phyloP scores from a whole-genome alignment of 169 alveolate species.

The Eimeria brunetti region DNA sequence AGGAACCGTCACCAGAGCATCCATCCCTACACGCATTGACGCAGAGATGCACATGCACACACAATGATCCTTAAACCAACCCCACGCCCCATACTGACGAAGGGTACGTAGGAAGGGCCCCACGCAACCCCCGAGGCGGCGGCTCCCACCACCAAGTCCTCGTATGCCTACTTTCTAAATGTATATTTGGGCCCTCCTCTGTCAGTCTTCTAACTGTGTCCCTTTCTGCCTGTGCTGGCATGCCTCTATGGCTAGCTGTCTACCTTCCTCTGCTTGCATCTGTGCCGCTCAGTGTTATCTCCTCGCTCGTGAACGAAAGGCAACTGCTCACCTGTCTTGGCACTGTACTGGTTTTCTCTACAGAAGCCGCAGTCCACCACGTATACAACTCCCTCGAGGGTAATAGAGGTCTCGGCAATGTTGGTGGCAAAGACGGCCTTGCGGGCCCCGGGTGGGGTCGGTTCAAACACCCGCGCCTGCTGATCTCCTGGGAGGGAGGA shows the following conservation, averaged over 20 bases:
- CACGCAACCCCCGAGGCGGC: neutral
- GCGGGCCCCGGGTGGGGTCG: slow-evolving; percentile 92
- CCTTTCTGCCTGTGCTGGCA: neutral
- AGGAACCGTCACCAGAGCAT: slow-evolving; percentile 98
- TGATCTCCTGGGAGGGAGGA: slow-evolving; percentile 98
- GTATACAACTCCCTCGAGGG: slow-evolving; percentile 98
- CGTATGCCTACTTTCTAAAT: neutral
- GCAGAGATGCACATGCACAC: neutral
- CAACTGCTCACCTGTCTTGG: slow-evolving; percentile 94
- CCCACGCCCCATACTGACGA: neutral
- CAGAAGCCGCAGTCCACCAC: slow-evolving; percentile 97
- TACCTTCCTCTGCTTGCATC: neutral
- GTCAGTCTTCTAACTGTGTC: neutral
- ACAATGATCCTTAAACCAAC: neutral
- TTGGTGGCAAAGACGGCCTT: slow-evolving; percentile 99
- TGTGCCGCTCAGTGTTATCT: neutral
- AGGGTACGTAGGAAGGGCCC: neutral
- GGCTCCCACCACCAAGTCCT: neutral
- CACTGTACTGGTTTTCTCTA: slow-evolving; percentile 98
- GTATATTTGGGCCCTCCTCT: neutral
- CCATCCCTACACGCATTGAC: slow-evolving; percentile 90
- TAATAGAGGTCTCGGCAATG: slow-evolving; percentile 99
- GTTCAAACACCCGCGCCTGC: slow-evolving; percentile 99
- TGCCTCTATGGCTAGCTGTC: neutral
- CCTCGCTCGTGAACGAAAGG: neutral